Evolutionary conservation across 208 protist species (phyloP), one percentile per base, ranked within the genome.

Genomic region (Acanthamoeba polyphaga): DNA sequence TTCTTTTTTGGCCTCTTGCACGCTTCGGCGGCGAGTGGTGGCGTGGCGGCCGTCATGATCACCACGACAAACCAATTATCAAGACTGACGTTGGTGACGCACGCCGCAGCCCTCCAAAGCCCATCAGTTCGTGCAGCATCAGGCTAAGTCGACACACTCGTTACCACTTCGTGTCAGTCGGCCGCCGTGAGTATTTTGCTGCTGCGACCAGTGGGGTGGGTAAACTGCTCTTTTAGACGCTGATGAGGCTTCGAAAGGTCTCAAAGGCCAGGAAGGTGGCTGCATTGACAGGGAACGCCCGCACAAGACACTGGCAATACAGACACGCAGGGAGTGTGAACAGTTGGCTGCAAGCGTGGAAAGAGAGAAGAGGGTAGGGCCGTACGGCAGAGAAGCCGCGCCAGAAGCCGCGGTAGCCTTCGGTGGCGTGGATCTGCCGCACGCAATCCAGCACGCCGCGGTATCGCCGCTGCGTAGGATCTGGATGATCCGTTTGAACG

Each of bases 221-320:
- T 46, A 46, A 46, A 46, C 43, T 46, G 43, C 43, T 51, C 46
- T 51, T 60, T 17, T 43, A 60, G 13, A 60, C 6, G 19, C 76
- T 85, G 34, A 85, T 34, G 76, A 85, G 46, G 43, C 27, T 24
- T 38, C 90, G 90, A 12, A 68, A 58, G 53, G 68, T 87, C 51
- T 94, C 92, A 29, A 76, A 94, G 74, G 74, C 92, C 32, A 94
- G 62, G 72, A 94, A 94, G 24, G 92, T 88, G 32, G 92, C 92
- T 5, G 92, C 92, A 15, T 94, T 94, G 53, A 94, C 92, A 34
- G 92, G 92, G 29, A 82, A 82, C 7, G 92, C 92, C 1, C 92
- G 92, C n/a, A 94, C 62, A 9, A 88, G 72, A 38, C 92, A 94
- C 68, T 49, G 58, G 46, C 0, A 49, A 49, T 0, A 49, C 46